These are phyloP conservation scores for Alternaria alternata DNA, from an alignment of 2,329 filamentous ascomycete genomes.

Conservation along the genomic window DNA sequence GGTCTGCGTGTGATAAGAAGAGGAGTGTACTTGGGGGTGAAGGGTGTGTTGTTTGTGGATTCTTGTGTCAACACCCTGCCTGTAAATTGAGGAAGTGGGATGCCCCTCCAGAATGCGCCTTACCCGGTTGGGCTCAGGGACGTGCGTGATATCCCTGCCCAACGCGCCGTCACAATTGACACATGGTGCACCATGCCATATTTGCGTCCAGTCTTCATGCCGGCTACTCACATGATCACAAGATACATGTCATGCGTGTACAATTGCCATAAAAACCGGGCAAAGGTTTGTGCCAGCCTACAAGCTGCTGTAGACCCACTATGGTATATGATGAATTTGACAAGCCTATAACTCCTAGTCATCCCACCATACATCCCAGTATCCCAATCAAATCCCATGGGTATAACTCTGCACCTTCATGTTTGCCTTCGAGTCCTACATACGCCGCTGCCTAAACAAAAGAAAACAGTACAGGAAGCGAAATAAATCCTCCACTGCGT, in stretches of 20 bases:
- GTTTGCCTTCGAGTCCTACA: conserved; percentile 2
- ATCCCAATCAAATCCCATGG: conserved; percentile 17
- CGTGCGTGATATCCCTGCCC: conserved; percentile 22
- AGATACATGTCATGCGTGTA: neutral
- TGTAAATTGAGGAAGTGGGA: conserved; percentile 21
- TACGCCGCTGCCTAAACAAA: conserved; percentile 34
- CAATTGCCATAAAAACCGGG: neutral
- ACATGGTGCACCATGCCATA: neutral
- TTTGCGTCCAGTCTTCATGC: neutral
- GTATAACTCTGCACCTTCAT: conserved; percentile 18
- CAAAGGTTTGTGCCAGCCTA: neutral
- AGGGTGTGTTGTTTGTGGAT: conserved; percentile 10
- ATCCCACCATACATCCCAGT: conserved; percentile 10
- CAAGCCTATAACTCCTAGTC: conserved; percentile 13
- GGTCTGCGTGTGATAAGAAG: conserved; percentile 10
- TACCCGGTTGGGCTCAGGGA: conserved; percentile 16
- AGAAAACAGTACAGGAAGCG: conserved; percentile 2
- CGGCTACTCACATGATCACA: neutral
- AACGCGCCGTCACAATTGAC: conserved; percentile 1
- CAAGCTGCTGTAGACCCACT: neutral
- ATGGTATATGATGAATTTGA: conserved; percentile 5
- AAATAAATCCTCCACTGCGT: neutral
- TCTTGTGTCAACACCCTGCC: conserved; percentile 14
- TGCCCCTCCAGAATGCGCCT: conserved; percentile 16
- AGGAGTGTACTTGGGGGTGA: conserved; percentile 19